phyloP scores from a whole-genome alignment of 2,329 filamentous ascomycete genomes.

The Trichoderma arundinaceum region DNA sequence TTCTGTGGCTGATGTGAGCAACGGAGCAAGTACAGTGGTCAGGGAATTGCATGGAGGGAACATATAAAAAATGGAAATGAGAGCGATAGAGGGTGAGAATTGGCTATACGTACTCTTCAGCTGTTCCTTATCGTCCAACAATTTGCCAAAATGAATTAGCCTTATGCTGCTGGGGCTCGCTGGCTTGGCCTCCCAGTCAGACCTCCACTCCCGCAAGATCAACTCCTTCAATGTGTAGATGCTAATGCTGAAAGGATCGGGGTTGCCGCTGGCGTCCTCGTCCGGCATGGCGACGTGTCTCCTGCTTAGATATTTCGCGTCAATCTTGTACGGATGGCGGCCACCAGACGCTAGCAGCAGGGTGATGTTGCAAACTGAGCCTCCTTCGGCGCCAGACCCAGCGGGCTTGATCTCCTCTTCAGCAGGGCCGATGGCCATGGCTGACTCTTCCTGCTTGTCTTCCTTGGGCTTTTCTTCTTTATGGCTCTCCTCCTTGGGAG shows the following conservation, averaged over 20 bases:
- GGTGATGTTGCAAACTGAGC: conserved; percentile 72
- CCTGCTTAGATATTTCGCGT: conserved; percentile 82
- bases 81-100: neutral
- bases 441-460: conserved; percentile 42
- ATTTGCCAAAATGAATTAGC: conserved; percentile 87
- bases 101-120: conserved; percentile 71
- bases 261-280: conserved; percentile 60
- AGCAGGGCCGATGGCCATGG: conserved; percentile 52
- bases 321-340: conserved; percentile 87
- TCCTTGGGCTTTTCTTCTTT: conserved; percentile 19
- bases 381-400: conserved; percentile 42
- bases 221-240: conserved; percentile 94
- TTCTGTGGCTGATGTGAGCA: conserved; percentile 56
- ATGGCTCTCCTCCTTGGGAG: conserved; percentile 37
- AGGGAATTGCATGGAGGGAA: neutral
- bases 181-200: conserved; percentile 87
- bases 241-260: conserved; percentile 86
- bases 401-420: conserved; percentile 50
- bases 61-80: neutral
- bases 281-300: conserved; percentile 78
- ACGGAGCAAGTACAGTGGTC: neutral
- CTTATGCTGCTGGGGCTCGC: conserved; percentile 87
- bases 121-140: conserved; percentile 85
- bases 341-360: conserved; percentile 81
- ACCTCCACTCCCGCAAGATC: conserved; percentile 90